Percentiles rank a stretch among this genome's conserved stretches.
Conservation (phyloP, 768 basidiomycete species). For the Dentipellis sp. region DNA sequence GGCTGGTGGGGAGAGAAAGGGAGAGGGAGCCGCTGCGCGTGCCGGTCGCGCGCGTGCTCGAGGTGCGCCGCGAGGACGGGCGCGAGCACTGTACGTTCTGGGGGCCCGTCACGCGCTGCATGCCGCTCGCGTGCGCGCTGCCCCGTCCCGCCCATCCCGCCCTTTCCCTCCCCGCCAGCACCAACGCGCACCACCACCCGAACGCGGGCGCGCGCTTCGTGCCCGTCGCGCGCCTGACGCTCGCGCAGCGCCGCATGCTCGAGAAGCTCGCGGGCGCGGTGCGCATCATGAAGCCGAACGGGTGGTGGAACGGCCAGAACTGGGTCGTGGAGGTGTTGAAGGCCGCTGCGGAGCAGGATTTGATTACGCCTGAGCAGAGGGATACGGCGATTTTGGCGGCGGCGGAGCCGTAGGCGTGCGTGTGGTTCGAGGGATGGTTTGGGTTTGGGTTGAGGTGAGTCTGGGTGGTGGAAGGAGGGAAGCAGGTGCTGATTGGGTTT, state of each 20-base stretch:
- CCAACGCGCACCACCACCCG: neutral
- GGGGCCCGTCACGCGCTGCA: slow-evolving; percentile 11
- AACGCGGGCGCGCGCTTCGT: slow-evolving; percentile 6
- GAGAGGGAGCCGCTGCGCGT: slow-evolving; percentile 3
- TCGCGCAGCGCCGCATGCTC: slow-evolving; percentile 7
- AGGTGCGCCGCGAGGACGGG: slow-evolving; percentile 2
- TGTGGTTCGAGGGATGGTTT: too few species aligned
- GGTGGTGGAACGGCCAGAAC: slow-evolving; percentile 16
- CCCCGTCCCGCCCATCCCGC: too few species aligned
- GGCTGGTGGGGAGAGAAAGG: neutral
- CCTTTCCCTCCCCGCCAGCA: too few species aligned
- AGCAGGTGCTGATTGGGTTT: too few species aligned
- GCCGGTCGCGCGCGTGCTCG: slow-evolving; percentile 4
- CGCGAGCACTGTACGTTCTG: slow-evolving; percentile 9
- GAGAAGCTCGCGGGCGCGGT: slow-evolving; percentile 12
- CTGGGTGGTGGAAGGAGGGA: too few species aligned
- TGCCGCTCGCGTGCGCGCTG: too few species aligned
- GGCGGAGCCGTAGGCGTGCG: slow-evolving; percentile 8
- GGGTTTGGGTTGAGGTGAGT: too few species aligned
- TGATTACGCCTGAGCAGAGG: slow-evolving; percentile 10
- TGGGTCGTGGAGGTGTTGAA: slow-evolving; percentile 15
- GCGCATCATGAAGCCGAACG: slow-evolving; percentile 13
- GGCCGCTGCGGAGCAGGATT: slow-evolving; percentile 10
- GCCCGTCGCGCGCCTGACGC: slow-evolving; percentile 6
- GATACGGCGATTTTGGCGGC: slow-evolving; percentile 12